Percentiles rank a stretch among this genome's conserved stretches.
phyloP scores from a whole-genome alignment of 2,329 filamentous ascomycete species.

The Penicillium vulpinum region DNA sequence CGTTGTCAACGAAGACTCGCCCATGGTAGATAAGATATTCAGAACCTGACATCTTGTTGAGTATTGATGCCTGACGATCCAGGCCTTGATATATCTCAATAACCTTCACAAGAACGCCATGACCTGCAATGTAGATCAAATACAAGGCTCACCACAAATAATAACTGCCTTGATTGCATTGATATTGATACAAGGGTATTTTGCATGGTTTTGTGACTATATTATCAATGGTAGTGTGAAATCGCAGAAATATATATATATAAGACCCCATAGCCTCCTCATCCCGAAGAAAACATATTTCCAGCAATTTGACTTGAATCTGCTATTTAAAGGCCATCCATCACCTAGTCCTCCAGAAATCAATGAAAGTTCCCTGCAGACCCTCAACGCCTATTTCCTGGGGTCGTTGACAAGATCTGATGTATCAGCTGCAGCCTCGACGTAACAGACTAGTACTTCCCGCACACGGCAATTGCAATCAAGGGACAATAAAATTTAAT shows the following conservation, averaged over 20 bases:
- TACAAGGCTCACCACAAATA: neutral
- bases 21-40: neutral
- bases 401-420: neutral
- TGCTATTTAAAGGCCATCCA: neutral
- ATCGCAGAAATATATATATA: neutral
- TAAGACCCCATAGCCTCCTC: neutral
- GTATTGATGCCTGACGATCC: neutral
- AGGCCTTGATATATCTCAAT: neutral
- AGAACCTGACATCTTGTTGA: neutral
- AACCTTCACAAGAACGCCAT: neutral
- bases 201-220: neutral
- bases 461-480: constrained; percentile 2
- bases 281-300: neutral
- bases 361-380: neutral
- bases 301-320: neutral
- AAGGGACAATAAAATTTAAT: constrained; percentile 4
- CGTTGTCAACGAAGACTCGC: neutral
- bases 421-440: neutral
- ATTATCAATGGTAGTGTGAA: neutral
- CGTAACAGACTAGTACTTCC: neutral
- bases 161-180: neutral
- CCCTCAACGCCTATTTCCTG: neutral
- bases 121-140: neutral
- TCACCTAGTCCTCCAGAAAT: neutral
- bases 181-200: neutral